These are phyloP conservation scores for Blastobotrys raffinosifermentans DNA, from an alignment of 1,139 yeast genomes.

Conservation along the genomic window DNA sequence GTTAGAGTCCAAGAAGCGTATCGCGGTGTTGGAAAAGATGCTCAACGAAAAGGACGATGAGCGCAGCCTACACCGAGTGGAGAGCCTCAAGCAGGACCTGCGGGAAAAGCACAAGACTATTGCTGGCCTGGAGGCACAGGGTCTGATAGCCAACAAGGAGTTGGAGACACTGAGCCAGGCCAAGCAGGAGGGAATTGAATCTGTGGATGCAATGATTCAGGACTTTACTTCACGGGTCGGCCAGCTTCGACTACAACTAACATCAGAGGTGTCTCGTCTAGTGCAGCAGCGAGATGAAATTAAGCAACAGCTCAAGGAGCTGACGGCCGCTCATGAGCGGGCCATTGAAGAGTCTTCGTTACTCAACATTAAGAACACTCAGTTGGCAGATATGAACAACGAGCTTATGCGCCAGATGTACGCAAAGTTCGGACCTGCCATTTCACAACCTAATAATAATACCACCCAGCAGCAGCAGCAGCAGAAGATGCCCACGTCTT, in stretches of 20 bases:
- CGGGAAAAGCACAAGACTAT: constrained; percentile 31
- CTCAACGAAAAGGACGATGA: constrained; percentile 17
- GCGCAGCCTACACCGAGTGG: neutral
- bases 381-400: constrained; percentile 35
- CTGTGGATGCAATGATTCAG: constrained; percentile 22
- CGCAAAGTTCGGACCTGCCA: constrained; percentile 28
- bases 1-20: constrained; percentile 26
- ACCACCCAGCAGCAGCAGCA: neutral
- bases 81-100: constrained; percentile 23
- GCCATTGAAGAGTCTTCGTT: constrained; percentile 31
- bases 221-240: constrained; percentile 26
- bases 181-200: constrained; percentile 16
- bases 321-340: constrained; percentile 24
- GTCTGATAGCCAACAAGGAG: constrained; percentile 29
- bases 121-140: constrained; percentile 33
- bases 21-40: constrained; percentile 30
- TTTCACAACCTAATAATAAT: neutral
- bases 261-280: constrained; percentile 31
- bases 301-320: constrained; percentile 27
- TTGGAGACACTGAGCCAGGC: constrained; percentile 25
- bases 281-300: constrained; percentile 31
- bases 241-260: constrained; percentile 24
- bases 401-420: constrained; percentile 34
- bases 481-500: neutral
- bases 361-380: constrained; percentile 32